Evolutionary conservation across 1,284 basidiomycete species (phyloP).

Genomic region (Tausonia pullulans): DNA sequence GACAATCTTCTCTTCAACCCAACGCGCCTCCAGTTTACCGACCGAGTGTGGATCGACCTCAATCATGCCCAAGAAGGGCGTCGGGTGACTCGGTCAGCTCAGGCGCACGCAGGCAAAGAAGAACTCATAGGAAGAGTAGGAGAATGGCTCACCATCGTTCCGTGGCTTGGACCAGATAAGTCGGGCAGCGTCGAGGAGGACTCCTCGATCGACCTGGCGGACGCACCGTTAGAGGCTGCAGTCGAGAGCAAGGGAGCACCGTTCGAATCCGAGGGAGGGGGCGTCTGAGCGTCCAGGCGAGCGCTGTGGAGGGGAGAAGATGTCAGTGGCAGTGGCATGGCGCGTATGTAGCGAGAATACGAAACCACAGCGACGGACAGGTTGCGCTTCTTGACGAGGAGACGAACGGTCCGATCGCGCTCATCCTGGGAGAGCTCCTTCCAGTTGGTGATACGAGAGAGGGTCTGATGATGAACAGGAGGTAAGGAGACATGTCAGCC

Average conservation of each 20-base stretch:
- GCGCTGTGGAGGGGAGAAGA: not conserved
- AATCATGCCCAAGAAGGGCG: not conserved
- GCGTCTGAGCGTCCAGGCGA: not conserved
- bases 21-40: not conserved
- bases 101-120: not conserved
- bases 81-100: not conserved
- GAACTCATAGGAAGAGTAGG: not conserved
- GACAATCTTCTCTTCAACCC: constrained; percentile 8
- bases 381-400: constrained; percentile 36
- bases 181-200: not conserved
- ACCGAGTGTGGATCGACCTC: not conserved
- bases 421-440: constrained; percentile 29
- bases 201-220: not conserved
- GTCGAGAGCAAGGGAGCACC: not conserved
- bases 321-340: not conserved
- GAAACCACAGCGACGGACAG: constrained; percentile 12
- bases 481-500: no score
- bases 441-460: constrained; percentile 36
- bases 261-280: not conserved
- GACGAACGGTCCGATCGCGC: constrained; percentile 31
- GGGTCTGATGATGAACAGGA: constrained; percentile 22
- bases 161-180: no score
- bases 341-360: not conserved
- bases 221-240: not conserved
- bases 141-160: no score